Evolutionary conservation across 345 rosid genomes (phyloP).

Genomic region (Eutrema yunnanense): DNA sequence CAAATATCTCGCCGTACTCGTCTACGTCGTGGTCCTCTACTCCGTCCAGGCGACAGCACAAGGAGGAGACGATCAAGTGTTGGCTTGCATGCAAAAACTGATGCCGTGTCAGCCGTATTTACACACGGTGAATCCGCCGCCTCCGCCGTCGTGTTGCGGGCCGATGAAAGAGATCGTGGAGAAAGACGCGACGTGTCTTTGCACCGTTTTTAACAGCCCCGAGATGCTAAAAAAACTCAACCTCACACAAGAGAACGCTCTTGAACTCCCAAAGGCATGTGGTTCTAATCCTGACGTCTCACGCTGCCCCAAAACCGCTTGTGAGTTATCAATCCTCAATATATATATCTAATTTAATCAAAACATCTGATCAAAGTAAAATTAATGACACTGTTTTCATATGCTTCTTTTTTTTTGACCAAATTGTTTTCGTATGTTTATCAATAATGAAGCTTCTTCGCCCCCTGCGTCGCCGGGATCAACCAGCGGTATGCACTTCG

Average conservation of each 20-base stretch:
- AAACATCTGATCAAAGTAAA: neutral
- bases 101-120: slow-evolving; percentile 41
- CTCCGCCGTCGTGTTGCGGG: slow-evolving; percentile 44
- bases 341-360: neutral
- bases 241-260: slow-evolving; percentile 38
- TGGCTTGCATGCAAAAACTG: slow-evolving; percentile 36
- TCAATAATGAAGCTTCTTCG: slow-evolving; percentile 6
- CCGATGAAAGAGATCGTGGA: slow-evolving; percentile 38
- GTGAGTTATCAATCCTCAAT: slow-evolving; percentile 1
- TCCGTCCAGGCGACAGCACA: slow-evolving; percentile 2
- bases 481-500: slow-evolving; percentile 7
- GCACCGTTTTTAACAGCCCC: slow-evolving; percentile 31
- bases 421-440: neutral
- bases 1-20: neutral
- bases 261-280: slow-evolving; percentile 45
- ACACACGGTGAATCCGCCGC: slow-evolving; percentile 20
- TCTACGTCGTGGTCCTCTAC: neutral
- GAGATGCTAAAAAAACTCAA: slow-evolving; percentile 28
- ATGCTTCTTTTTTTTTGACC: neutral
- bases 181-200: slow-evolving; percentile 38
- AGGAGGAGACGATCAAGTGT: neutral
- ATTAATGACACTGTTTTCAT: neutral
- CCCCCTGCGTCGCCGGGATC: neutral
- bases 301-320: slow-evolving; percentile 27
- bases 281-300: slow-evolving; percentile 38